Base-by-base conservation (phyloP, 306 rosid species). In the Malus fusca region DNA sequence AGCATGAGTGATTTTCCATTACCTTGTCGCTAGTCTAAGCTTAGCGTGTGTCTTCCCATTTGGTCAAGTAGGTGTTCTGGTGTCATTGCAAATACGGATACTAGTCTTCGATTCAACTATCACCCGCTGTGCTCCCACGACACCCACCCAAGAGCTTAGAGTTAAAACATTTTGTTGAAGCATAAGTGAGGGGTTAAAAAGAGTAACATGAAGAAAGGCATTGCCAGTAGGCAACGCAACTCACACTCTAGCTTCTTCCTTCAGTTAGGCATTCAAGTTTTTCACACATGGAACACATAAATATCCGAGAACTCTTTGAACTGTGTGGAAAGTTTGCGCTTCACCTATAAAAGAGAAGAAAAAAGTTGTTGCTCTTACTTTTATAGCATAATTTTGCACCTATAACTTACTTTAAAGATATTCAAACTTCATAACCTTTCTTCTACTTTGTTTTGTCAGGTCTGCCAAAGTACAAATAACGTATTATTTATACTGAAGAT, bases 381-480 rank as follows among this genome's bases (percentile, higher is more conserved):
- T 70, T 69, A 56, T 31, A 25, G 35, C 37, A 18, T 28, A 56
- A 53, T 62, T 51, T 5, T 64, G 18, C 71, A 43, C 10, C 9
- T 46, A 28, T 42, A 70, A 73, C 8, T 68, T 81, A 58, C 68
- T 59, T 68, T 22, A 37, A 40, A 51, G 23, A 52, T 42, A 30
- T 15, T 14, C 64, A 15, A 55, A 23, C 64, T 78, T 75, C 44
- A 73, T 84, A 77, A 73, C 79, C 48, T 30, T 46, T 77, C 51
- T 72, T 40, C 67, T 84, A 52, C 68, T 40, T 61, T 52, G 79
- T 81, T 68, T 43, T 87, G 72, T 75, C 88, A 91, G 92, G 77
- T 82, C 46, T 81, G 61, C 80, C 66, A 15, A 43, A 66, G 68
- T 62, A 31, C 81, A 71, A 53, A 12, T 73, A 74, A 31, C 63